Conservation (phyloP, 1,284 basidiomycete genomes). For the Puccinia polysora region DNA sequence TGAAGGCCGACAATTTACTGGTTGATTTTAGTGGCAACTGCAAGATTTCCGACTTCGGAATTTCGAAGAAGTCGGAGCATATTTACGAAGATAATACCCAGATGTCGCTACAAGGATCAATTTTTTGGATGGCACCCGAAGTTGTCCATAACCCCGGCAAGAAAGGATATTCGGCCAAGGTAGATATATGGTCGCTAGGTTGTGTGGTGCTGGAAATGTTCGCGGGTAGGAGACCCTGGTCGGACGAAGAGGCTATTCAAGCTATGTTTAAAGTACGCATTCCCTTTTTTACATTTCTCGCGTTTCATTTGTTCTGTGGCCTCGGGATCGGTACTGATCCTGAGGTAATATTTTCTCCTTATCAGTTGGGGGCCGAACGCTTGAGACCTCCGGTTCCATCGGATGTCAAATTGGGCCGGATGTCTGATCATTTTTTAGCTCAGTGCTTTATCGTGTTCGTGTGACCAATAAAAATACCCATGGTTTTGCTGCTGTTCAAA, state of each 20-base stretch:
- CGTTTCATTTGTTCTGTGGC: constrained; percentile 58
- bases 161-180: constrained; percentile 81
- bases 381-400: constrained; percentile 82
- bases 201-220: constrained; percentile 99
- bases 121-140: constrained; percentile 99
- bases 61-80: constrained; percentile 76
- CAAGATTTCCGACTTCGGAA: constrained; percentile 98
- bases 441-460: constrained; percentile 85
- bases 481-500: neutral
- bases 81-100: constrained; percentile 76
- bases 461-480: constrained; percentile 49
- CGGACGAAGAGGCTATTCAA: constrained; percentile 76
- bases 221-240: constrained; percentile 90
- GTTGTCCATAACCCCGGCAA: constrained; percentile 72
- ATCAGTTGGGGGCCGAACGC: constrained; percentile 72
- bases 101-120: constrained; percentile 79
- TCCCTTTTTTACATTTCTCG: constrained; percentile 8
- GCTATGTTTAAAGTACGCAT: constrained; percentile 87
- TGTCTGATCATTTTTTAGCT: constrained; percentile 78
- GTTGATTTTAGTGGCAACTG: constrained; percentile 87
- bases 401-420: constrained; percentile 68
- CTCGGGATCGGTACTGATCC: constrained; percentile 63
- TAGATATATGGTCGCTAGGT: constrained; percentile 97
- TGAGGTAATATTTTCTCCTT: neutral
- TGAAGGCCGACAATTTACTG: constrained; percentile 97